A percentile compares a stretch with the other conserved stretches of the same genome.
Evolutionary conservation across 2,329 filamentous ascomycete genomes (phyloP).

Genomic region (Epichloe sp.): DNA sequence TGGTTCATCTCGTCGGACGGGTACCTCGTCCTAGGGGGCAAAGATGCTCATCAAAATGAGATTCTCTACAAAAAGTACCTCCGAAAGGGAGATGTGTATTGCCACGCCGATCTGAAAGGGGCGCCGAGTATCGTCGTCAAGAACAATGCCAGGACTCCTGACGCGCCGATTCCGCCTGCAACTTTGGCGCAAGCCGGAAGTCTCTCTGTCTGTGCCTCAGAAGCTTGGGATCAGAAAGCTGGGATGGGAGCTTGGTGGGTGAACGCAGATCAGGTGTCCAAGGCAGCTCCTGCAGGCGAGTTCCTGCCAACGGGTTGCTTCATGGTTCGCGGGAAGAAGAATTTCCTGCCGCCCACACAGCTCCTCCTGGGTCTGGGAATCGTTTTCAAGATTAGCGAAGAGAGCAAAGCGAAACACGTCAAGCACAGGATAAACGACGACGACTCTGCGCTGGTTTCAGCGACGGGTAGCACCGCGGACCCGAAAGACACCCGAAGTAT

Average conservation of each 20-base stretch:
- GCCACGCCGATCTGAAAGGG: conserved; percentile 78
- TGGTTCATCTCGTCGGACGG: conserved; percentile 96
- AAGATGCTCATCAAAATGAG: conserved; percentile 81
- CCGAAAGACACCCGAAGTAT: conserved; percentile 8
- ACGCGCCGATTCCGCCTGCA: conserved; percentile 81
- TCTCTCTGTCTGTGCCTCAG: conserved; percentile 71
- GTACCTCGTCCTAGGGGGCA: conserved; percentile 80
- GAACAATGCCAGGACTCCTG: conserved; percentile 63
- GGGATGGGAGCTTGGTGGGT: conserved; percentile 97
- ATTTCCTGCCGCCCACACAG: conserved; percentile 77
- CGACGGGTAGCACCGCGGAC: conserved; percentile 6
- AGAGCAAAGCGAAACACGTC: conserved; percentile 68
- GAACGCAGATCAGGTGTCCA: conserved; percentile 76
- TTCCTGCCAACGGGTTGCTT: conserved; percentile 70
- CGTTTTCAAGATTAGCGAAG: conserved; percentile 78
- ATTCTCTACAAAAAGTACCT: conserved; percentile 80
- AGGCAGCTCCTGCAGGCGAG: conserved; percentile 67
- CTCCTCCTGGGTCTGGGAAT: conserved; percentile 78
- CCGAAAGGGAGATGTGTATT: conserved; percentile 79
- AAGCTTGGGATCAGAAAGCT: conserved; percentile 92
- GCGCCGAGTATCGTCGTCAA: conserved; percentile 82
- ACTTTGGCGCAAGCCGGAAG: conserved; percentile 85
- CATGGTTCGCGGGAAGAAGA: conserved; percentile 74
- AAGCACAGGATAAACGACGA: conserved; percentile 42
- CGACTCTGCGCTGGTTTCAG: conserved; percentile 7